These are phyloP conservation scores for Candida chilensis DNA, from an alignment of 805 yeast genomes.

Conservation along the genomic window DNA sequence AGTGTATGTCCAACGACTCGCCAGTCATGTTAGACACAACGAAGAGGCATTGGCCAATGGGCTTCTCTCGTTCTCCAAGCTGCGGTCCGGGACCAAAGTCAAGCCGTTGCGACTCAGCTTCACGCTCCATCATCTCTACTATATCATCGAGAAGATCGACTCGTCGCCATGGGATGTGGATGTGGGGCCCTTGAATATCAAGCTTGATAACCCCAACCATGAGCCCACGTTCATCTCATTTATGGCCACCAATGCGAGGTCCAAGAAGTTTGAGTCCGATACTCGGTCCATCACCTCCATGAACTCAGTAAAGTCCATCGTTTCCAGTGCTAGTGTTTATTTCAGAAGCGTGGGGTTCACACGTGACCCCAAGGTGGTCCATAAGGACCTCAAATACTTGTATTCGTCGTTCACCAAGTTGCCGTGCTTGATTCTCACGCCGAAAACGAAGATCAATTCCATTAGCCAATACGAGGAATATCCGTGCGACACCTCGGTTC, in stretches of 20 bases:
- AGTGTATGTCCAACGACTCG: conserved; percentile 27
- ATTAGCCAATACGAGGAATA: conserved; percentile 60
- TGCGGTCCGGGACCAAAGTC: too few species aligned
- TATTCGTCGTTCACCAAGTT: conserved; percentile 57
- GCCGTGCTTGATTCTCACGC: conserved; percentile 54
- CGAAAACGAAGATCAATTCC: conserved; percentile 47
- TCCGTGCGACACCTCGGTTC: conserved; percentile 65
- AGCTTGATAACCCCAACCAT: conserved; percentile 48
- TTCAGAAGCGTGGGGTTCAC: conserved; percentile 13
- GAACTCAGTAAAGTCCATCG: conserved; percentile 9
- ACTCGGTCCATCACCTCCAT: conserved; percentile 47
- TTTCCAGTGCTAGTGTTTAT: conserved; percentile 31
- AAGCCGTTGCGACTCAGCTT: conserved; percentile 50
- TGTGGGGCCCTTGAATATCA: conserved; percentile 55
- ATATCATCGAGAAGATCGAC: conserved; percentile 49
- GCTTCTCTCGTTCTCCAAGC: conserved; percentile 25
- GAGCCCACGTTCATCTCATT: conserved; percentile 46
- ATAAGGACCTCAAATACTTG: conserved; percentile 44
- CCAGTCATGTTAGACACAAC: conserved; percentile 27
- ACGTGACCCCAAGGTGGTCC: conserved; percentile 32
- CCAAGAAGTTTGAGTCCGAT: conserved; percentile 30
- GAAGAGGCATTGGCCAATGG: conserved; percentile 37
- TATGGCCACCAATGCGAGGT: conserved; percentile 44
- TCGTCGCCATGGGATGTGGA: conserved; percentile 32
- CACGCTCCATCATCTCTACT: conserved; percentile 57